Evolutionary conservation across 352 stramenopile genomes (phyloP), one percentile per base, ranked within the genome.

Genomic region (Globisporangium nunn): DNA sequence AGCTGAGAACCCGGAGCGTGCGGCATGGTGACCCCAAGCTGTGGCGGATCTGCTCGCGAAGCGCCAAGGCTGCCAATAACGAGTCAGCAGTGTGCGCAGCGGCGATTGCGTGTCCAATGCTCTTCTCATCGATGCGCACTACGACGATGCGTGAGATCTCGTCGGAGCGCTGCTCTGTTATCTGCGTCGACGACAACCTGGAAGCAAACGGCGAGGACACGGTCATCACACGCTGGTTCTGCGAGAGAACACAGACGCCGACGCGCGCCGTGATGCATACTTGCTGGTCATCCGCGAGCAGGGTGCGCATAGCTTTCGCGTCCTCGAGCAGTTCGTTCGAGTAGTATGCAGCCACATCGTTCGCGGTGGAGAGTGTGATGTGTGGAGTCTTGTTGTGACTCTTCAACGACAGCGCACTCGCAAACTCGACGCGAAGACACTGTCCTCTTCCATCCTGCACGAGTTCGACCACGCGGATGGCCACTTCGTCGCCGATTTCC

Each of bases 271-370:
- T 67, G 11, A 81, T 6, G 66, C 41, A 6, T 68, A 63, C 14
- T 47, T 57, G 10, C 61, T 49, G 35, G 8, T 46, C 45, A 17
- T 12, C 18, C n/a, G 58, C 23, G 37, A 81, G 57, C 3, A 44
- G 3, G n/a, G 47, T 65, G 35, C 71, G 67, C 29, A 33, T 62
- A 17, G 63, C 70, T 14, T 39, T 43, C 17, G 33, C 12, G 40
- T 55, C 52, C 18, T 66, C 54, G 23, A 91, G 54, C 30, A 91
- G 52, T 39, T 87, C 74, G 52, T 91, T 91, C 28, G 80, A 91
- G 50, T 88, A 88, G 23, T 70, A 74, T 2, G 78, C 73, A 54
- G 64, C 73, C 10, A 88, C 64, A 10, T 67, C 61, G 33, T 69
- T 48, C 12, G 49, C 59, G 1, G 67, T 85, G 3, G 80, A 91